Percentiles rank a stretch among this genome's conserved stretches.
Conservation (phyloP, 768 basidiomycete species). For the Tulasnella sp. region DNA sequence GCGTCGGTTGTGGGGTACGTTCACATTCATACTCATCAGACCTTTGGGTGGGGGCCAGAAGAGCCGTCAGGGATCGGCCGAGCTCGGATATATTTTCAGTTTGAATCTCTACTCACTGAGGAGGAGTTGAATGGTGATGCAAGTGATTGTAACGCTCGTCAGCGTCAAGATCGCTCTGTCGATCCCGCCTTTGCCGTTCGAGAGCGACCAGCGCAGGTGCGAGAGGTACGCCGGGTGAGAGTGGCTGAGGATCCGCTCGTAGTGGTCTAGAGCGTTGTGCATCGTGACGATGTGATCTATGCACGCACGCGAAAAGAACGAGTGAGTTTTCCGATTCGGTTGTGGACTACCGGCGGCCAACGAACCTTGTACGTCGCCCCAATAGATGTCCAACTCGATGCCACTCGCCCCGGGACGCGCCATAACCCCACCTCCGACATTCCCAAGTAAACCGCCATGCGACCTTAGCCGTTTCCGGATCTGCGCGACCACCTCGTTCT, state of each 20-base stretch:
- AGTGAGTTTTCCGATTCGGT: background rate
- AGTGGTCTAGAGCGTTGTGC: conserved; percentile 72
- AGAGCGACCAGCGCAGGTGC: conserved; percentile 54
- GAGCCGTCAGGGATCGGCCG: background rate
- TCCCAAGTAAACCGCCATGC: conserved; percentile 31
- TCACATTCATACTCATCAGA: conserved; percentile 54
- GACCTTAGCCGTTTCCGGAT: conserved; percentile 57
- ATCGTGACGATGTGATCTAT: conserved; percentile 83
- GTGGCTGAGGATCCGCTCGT: conserved; percentile 79
- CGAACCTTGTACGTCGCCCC: conserved; percentile 85
- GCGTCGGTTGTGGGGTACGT: conserved; percentile 42
- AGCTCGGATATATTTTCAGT: too few species aligned
- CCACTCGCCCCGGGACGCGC: conserved; percentile 30
- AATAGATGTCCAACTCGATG: conserved; percentile 67
- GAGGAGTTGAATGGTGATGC: conserved; percentile 49
- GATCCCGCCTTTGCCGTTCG: conserved; percentile 45
- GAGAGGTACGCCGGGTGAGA: conserved; percentile 79
- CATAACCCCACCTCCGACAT: conserved; percentile 27
- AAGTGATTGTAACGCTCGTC: conserved; percentile 52
- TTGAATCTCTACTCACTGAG: conserved; percentile 22
- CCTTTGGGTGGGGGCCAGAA: conserved; percentile 31
- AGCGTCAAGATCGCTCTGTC: conserved; percentile 59
- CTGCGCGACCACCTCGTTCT: conserved; percentile 71
- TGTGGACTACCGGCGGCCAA: conserved; percentile 1
- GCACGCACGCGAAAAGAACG: background rate